Percentiles rank a stretch among this genome's conserved stretches.
phyloP scores from a whole-genome alignment of 1,284 basidiomycete species.

The Ustilago curta region DNA sequence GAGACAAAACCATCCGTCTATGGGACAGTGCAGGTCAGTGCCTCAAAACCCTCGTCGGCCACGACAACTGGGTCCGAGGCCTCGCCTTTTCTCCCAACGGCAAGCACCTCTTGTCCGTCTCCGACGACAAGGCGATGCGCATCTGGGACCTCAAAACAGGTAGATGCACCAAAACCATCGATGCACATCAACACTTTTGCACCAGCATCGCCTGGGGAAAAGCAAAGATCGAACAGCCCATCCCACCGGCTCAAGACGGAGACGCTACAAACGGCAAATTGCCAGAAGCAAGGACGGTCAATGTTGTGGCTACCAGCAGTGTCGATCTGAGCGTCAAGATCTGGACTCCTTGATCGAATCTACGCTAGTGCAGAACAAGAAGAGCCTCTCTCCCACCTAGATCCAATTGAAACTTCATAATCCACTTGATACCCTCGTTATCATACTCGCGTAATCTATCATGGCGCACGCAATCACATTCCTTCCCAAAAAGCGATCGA shows the following conservation, averaged over 20 bases:
- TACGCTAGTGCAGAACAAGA: background rate
- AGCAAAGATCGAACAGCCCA: slow-evolving; percentile 51
- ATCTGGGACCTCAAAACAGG: slow-evolving; percentile 87
- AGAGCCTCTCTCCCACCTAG: background rate
- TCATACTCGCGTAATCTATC: slow-evolving; percentile 5
- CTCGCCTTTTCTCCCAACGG: slow-evolving; percentile 72
- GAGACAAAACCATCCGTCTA: slow-evolving; percentile 87
- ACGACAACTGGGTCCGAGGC: slow-evolving; percentile 66
- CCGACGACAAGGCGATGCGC: slow-evolving; percentile 89
- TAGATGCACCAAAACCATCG: slow-evolving; percentile 82
- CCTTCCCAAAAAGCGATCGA: background rate
- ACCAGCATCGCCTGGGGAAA: slow-evolving; percentile 67
- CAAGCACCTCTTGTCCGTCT: slow-evolving; percentile 85
- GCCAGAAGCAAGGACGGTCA: slow-evolving; percentile 54
- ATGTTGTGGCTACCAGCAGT: slow-evolving; percentile 65
- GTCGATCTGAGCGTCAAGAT: slow-evolving; percentile 63
- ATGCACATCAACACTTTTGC: slow-evolving; percentile 87
- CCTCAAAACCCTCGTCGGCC: slow-evolving; percentile 74
- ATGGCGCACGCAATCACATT: background rate
- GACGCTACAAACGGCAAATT: slow-evolving; percentile 23
- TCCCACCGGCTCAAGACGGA: slow-evolving; percentile 48
- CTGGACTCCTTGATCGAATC: slow-evolving; percentile 58
- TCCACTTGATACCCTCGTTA: slow-evolving; percentile 25
- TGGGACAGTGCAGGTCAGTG: slow-evolving; percentile 86
- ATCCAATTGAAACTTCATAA: background rate